Base-by-base conservation (phyloP, 768 basidiomycete genomes). In the Suillus brevipes region DNA sequence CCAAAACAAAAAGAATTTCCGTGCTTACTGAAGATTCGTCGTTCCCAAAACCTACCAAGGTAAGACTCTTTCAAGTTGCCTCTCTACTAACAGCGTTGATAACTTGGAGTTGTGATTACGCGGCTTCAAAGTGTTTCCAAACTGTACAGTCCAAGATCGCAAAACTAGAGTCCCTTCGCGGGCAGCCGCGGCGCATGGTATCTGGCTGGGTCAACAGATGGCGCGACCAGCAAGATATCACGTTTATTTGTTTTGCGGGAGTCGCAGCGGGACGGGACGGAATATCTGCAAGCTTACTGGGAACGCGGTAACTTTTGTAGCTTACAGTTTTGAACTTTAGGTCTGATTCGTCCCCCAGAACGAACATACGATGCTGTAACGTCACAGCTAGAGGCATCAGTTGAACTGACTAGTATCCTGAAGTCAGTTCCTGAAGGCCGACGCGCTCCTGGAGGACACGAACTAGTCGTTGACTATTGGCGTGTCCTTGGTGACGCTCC, bases 171-270 rank as follows among this genome's bases (percentile, higher is more conserved):
- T 72, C 80, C 31, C 76, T 88, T 52, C 85, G 94, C 69, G 86
- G 84, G 38, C 82, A 90, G 71, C n/a, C n/a, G n/a, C n/a, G n/a
- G n/a, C 89, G 97, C 65, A 86, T 98, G 49, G 88, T 97, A 12
- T 92, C 86, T 65, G 97, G 97, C 68, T 99, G 97, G 97, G 92
- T 99, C 2, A 96, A 99, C 78, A 89, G 95, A 72, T 83, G 93
- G 64, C 90, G 97, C 61, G 85, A 89, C 67, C 97, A 99, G 75
- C 95, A 95, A 70, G 95, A 88, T 60, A 92, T 98, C 75, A 94
- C 92, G 70, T 99, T 99, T 78, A 77, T 98, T 67, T n/a, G n/a
- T n/a, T n/a, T n/a, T n/a, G n/a, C n/a, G n/a, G n/a, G n/a, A n/a
- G 89, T 95, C 60, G n/a, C 80, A 99, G 61, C 89, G 97, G 60